Base-by-base conservation (phyloP, 805 yeast genomes). In the Candida mattraensis region DNA sequence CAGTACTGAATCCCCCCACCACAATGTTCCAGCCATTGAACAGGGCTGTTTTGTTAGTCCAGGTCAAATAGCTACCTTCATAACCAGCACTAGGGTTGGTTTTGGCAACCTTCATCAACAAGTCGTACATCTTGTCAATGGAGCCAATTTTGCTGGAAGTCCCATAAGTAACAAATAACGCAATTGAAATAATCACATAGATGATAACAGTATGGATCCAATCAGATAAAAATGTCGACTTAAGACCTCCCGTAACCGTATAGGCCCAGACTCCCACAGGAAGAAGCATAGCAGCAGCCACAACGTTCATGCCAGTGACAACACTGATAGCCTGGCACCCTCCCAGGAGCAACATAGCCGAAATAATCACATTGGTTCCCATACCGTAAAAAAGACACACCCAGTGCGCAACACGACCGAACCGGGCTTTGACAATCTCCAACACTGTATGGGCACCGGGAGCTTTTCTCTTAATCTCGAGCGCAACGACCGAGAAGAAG, bases 171-270 rank as follows among this genome's bases (percentile, higher is more conserved):
- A 47, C 53, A 37, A 50, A 58, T 23, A 50, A 28, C 16, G 55
- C 36, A 10, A 47, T 50, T 10, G 51, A 39, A 10, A 70, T 51
- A 14, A 70, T 58, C 16, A 63, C 45, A 40, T 64, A 68, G 29
- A 72, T 64, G 34, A 72, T 64, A 19, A 69, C 70, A 0, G 75
- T 68, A 49, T 72, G 77, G 30, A 68, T 63, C 68, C 72, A 72
- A 45, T 73, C 78, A 5, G 78, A 67, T 23, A 73, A 53, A 43
- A 72, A 72, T 3, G 79, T 73, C 6, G 77, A 70, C 39, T 67
- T 70, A 23, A 74, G 53, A 7, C 78, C 79, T 29, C 78, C 78
- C 23, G 68, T 59, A 7, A 67, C 59, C 0, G 78, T 74, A 47
- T 73, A 74, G 18, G 69, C 51, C 39, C 67, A 54, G 13, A 74